Evolutionary conservation across 306 rosid species (phyloP).

Genomic region (Glycine soja): DNA sequence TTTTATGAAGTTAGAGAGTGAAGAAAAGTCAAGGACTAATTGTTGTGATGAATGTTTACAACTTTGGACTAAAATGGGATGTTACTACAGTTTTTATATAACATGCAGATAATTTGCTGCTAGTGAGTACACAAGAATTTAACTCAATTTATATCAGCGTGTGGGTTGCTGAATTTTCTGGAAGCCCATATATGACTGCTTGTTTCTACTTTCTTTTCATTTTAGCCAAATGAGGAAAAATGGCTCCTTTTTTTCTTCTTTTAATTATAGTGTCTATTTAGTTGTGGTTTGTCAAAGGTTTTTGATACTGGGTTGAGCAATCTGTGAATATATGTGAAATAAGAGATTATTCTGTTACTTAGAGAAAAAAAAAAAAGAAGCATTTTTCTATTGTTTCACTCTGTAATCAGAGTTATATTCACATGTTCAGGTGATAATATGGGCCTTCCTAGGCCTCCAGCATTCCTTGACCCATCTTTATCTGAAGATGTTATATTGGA

Average conservation of each 20-base stretch:
- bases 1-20: background rate
- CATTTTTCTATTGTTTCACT: conserved; percentile 1
- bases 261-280: background rate
- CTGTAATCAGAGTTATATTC: conserved; percentile 13
- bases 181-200: background rate
- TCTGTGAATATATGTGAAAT: background rate
- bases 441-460: conserved; percentile 92
- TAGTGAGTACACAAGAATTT: background rate
- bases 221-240: background rate
- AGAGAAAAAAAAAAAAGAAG: background rate
- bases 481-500: conserved; percentile 73
- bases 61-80: background rate
- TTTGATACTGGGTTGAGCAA: background rate
- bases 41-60: background rate
- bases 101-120: background rate
- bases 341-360: background rate
- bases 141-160: background rate
- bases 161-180: background rate
- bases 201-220: background rate
- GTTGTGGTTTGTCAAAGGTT: background rate
- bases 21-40: background rate
- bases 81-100: background rate
- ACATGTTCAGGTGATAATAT: conserved; percentile 68
- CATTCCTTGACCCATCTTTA: conserved; percentile 80
- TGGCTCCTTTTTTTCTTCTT: background rate